Percentiles rank a stretch among this genome's conserved stretches.
These are phyloP conservation scores for Pythium monospermum DNA, from an alignment of 352 stramenopile genomes.

Conservation along the genomic window DNA sequence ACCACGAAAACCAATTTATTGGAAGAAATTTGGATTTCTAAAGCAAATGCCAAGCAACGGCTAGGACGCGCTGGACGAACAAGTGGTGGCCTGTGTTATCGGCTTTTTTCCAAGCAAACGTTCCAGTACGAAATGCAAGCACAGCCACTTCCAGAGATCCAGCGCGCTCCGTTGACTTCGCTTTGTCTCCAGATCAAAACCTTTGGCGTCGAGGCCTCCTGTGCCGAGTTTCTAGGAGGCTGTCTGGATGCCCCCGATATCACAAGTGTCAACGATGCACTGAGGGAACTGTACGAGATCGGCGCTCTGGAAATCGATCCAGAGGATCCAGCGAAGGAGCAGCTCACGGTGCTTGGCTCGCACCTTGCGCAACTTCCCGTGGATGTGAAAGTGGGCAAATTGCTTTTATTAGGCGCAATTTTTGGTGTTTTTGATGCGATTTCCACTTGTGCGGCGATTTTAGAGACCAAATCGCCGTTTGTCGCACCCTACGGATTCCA, in stretches of 20 bases:
- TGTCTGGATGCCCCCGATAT: conserved; percentile 91
- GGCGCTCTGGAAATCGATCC: conserved; percentile 60
- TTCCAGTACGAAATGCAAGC: conserved; percentile 73
- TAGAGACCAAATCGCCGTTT: conserved; percentile 83
- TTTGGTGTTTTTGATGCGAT: conserved; percentile 86
- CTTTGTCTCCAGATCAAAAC: conserved; percentile 95
- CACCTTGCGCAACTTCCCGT: conserved; percentile 94
- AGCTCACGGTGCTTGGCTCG: conserved; percentile 91
- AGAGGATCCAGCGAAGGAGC: conserved; percentile 29
- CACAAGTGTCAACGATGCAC: conserved; percentile 83
- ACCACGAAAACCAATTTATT: conserved; percentile 86
- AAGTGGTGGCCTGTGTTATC: conserved; percentile 85
- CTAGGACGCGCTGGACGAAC: conserved; percentile 91
- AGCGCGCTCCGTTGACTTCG: conserved; percentile 93
- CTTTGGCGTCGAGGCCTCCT: conserved; percentile 64
- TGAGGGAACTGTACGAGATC: conserved; percentile 88
- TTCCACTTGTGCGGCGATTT: conserved; percentile 60
- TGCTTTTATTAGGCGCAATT: conserved; percentile 94
- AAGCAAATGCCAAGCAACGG: conserved; percentile 88
- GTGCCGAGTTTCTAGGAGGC: conserved; percentile 81
- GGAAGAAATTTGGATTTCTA: conserved; percentile 87
- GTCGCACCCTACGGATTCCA: conserved; percentile 68
- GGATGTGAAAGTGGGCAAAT: conserved; percentile 95
- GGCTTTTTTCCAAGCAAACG: conserved; percentile 79
- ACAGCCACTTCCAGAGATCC: conserved; percentile 92